These are phyloP conservation scores for Cladobotryum mycophilum DNA, from an alignment of 2,329 filamentous ascomycete genomes.

Conservation along the genomic window DNA sequence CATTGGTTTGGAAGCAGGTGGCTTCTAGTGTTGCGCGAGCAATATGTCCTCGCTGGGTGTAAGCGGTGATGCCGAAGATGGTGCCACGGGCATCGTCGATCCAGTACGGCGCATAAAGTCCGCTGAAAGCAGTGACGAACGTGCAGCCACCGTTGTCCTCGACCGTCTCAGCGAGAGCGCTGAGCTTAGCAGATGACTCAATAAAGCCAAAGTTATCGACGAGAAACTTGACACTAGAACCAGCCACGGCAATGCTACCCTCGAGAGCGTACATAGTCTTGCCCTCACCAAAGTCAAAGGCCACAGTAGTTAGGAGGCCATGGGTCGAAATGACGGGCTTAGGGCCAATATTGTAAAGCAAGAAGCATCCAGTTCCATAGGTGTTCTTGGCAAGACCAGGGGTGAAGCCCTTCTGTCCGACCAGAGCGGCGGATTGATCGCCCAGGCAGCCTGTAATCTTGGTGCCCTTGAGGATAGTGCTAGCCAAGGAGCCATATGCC, in stretches of 20 bases:
- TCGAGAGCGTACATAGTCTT: conserved; percentile 70
- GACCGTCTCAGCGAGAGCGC: conserved; percentile 41
- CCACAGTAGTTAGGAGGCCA: conserved; percentile 70
- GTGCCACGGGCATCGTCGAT: conserved; percentile 77
- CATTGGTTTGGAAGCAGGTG: conserved; percentile 77
- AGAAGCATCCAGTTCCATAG: conserved; percentile 79
- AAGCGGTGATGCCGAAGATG: conserved; percentile 71
- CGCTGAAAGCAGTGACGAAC: conserved; percentile 75
- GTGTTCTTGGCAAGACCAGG: conserved; percentile 78
- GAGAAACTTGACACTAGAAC: conserved; percentile 67
- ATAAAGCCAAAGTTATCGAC: conserved; percentile 53
- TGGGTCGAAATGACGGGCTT: conserved; percentile 74
- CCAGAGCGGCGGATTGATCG: conserved; percentile 74
- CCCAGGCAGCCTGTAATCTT: conserved; percentile 73
- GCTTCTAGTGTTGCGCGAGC: conserved; percentile 75
- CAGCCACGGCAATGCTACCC: conserved; percentile 70
- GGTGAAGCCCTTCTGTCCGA: conserved; percentile 72
- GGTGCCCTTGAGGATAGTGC: conserved; percentile 57
- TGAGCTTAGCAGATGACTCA: conserved; percentile 39
- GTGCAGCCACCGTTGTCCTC: conserved; percentile 68
- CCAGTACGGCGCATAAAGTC: conserved; percentile 79
- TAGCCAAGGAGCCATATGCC: conserved; percentile 59
- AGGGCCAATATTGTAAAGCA: conserved; percentile 75
- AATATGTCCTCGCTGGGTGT: conserved; percentile 70
- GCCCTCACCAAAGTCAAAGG: conserved; percentile 63